Conservation (phyloP, 805 yeast species). For the Nakazawaea siamensis region DNA sequence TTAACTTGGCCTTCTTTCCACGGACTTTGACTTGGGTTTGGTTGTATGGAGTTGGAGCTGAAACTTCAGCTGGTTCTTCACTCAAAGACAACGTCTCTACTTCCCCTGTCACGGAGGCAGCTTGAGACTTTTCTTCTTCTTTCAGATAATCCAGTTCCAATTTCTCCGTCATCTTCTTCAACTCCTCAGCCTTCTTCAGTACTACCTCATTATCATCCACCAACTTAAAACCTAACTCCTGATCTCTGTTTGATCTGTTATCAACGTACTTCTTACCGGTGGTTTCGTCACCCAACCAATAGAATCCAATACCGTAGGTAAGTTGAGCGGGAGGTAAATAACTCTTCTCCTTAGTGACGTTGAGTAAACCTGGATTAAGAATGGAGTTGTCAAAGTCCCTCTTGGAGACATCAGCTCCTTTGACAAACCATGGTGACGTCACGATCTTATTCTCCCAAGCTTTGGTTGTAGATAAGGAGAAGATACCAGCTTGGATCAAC, state of each 20-base stretch:
- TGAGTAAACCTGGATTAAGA: constrained; percentile 55
- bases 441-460: constrained; percentile 89
- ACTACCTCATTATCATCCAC: constrained; percentile 20
- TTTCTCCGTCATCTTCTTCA: constrained; percentile 21
- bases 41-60: constrained; percentile 13
- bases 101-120: not conserved
- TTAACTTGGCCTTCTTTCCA: constrained; percentile 80
- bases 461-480: constrained; percentile 69
- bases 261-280: constrained; percentile 28
- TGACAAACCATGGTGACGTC: constrained; percentile 81
- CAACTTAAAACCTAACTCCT: constrained; percentile 20
- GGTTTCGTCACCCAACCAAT: constrained; percentile 63
- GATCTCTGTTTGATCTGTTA: constrained; percentile 16
- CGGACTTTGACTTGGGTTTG: constrained; percentile 42
- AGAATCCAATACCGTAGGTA: constrained; percentile 82
- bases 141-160: constrained; percentile 13
- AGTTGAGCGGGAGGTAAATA: constrained; percentile 72
- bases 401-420: constrained; percentile 60
- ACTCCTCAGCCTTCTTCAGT: constrained; percentile 19
- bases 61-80: too few relatives aligned
- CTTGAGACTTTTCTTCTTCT: constrained; percentile 1
- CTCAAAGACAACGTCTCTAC: not conserved
- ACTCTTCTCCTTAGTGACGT: constrained; percentile 43
- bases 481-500: constrained; percentile 81
- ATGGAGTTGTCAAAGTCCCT: constrained; percentile 50